Base-by-base conservation (phyloP, 2,329 filamentous ascomycete species). In the Pseudogymnoascus sp. region DNA sequence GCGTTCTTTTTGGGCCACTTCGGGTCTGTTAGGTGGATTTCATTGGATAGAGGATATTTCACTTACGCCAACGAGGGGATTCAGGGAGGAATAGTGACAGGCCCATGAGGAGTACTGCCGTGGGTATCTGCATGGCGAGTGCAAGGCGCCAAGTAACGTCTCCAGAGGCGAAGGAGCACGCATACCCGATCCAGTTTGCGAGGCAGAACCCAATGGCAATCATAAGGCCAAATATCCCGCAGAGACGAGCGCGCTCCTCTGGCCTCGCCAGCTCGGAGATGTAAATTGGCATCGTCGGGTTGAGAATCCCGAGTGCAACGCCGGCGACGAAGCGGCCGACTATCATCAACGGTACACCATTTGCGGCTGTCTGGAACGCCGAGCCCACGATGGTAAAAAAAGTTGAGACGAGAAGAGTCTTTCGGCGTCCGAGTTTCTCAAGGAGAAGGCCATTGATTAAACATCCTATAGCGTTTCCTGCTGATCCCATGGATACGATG, bases 101-200 rank as follows among this genome's bases (percentile, higher is more conserved):
- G 7, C 33, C 59, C 8, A 59, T 53, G 14, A 75, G 65, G 3
- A 70, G 3, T 8, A 72, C 26, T 5, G 68, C 67, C 0, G 59
- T 43, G 2, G 69, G 69, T 6, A 67, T 63, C 59, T 72, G 70
- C 66, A 70, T 68, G 0, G 67, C 68, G 10, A 72, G 63, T 3
- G 69, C 63, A 31, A 72, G 66, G 1, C 69, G 63, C 70, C 70
- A 69, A 40, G 65, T 63, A 6, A 63, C 50, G 62, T 70, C 61
- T 10, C 67, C 68, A n/a, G 35, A 40, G 12, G 68, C 68, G 40
- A 65, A 69, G 1, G 62, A 64, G 10, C 68, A 60, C 0, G 61
- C 68, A 59, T 70, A 70, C 2, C 68, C 68, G 11, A 70, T 66
- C 68, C 68, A 70, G 50, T 68, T 68, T 22, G 68, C 66, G 5